Base-by-base conservation (phyloP, 1,284 basidiomycete genomes). In the Hymenochaete sp. region DNA sequence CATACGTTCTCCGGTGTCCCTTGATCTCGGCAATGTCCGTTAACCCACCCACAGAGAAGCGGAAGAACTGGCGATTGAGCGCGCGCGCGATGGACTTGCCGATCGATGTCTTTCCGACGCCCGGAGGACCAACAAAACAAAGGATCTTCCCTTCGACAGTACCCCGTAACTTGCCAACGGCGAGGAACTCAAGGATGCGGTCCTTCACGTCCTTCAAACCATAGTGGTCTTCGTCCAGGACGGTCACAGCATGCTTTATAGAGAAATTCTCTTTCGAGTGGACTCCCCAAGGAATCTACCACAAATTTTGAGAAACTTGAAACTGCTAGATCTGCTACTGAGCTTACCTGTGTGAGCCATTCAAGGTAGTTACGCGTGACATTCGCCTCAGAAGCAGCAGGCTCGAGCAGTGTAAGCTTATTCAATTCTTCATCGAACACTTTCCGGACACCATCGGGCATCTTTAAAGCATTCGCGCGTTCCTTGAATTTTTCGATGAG, bases 1-100 rank as follows among this genome's bases (percentile, higher is more conserved):
- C 93, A 60, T 98, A 98, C 16, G 95, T 99, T 59, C 96, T 70
- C 56, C 96, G 71, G 62, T 99, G 95, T 2, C 96, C 96, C 68
- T 98, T 98, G 64, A 99, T 98, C 73, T 98, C 96, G 45, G 95
- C 96, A 0, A 98, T 93, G 60, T 98, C 95, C 47, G 91, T 92
- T 57, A 99, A 66, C 21, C 96, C 93, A 55, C 96, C 96, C 3
- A 98, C 93, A 10, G 89, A 93, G 70, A 99, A 97, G 38, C 95
- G 77, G 77, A 93, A 95, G 70, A 96, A 95, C 59, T 90, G 80
- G 45, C 91, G 68, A 43, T 85, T 78, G 35, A 96, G 67, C 5
- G 91, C 90, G 7, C 89, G 73, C 0, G 92, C 83, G 45, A 96
- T 93, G n/a, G 83, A 90, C 72, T 97, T 97, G 48, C 93, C 90